Evolutionary conservation across 768 basidiomycete genomes (phyloP).

Genomic region (Termitomyces sp.): DNA sequence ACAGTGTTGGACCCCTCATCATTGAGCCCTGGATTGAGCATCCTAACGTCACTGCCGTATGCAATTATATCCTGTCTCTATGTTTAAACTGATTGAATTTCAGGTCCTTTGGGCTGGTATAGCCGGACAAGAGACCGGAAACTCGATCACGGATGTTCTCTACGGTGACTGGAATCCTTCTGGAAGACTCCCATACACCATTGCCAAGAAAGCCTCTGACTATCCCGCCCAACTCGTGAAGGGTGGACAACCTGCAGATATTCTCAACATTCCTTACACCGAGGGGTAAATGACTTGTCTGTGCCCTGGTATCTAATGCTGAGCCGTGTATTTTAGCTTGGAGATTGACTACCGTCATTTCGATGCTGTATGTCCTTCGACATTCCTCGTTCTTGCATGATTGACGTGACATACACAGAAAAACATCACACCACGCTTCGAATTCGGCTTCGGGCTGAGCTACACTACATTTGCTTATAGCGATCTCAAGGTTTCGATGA

Average conservation of each 20-base stretch:
- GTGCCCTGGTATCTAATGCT: background rate
- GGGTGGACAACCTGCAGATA: conserved; percentile 27
- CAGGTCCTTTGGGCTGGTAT: conserved; percentile 62
- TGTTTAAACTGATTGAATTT: conserved; percentile 11
- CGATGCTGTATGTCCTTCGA: conserved; percentile 46
- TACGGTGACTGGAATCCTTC: conserved; percentile 68
- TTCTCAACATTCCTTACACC: conserved; percentile 51
- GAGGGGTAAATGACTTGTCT: conserved; percentile 36
- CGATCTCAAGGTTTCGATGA: conserved; percentile 41
- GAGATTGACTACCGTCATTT: conserved; percentile 72
- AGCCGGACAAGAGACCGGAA: conserved; percentile 67
- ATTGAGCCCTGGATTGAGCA: conserved; percentile 66
- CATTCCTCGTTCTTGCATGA: conserved; percentile 5
- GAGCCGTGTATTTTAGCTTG: conserved; percentile 28
- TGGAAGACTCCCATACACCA: conserved; percentile 69
- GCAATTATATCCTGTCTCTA: conserved; percentile 21
- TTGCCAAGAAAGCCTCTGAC: conserved; percentile 54
- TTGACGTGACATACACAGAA: conserved; percentile 27
- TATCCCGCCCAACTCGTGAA: conserved; percentile 48
- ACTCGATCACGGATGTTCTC: conserved; percentile 63
- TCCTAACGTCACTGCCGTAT: conserved; percentile 65
- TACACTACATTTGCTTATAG: conserved; percentile 81
- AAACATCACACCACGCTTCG: conserved; percentile 74
- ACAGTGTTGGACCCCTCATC: conserved; percentile 57
- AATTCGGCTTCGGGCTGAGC: conserved; percentile 87